Conservation (phyloP, 2,329 filamentous ascomycete genomes). For the Sarocladium kiliense region DNA sequence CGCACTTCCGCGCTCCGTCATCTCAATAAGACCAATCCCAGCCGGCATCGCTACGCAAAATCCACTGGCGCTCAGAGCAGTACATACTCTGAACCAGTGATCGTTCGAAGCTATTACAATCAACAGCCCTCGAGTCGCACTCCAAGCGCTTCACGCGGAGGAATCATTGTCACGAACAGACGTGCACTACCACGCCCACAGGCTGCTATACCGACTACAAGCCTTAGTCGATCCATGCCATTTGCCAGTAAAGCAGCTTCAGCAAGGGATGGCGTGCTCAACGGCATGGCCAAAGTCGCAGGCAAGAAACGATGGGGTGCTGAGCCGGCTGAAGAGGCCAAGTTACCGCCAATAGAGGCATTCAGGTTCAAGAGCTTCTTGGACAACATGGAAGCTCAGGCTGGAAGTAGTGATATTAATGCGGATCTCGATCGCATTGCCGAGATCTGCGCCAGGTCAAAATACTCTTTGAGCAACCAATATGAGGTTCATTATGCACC, state of each 20-base stretch:
- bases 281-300: constrained; percentile 38
- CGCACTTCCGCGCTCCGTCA: constrained; percentile 57
- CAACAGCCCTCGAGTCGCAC: constrained; percentile 28
- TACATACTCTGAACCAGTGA: constrained; percentile 60
- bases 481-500: constrained; percentile 62
- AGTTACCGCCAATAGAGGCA: constrained; percentile 56
- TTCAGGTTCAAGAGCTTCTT: constrained; percentile 63
- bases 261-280: constrained; percentile 34
- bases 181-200: constrained; percentile 12
- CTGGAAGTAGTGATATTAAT: constrained; percentile 39
- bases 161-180: constrained; percentile 17
- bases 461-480: constrained; percentile 61
- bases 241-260: constrained; percentile 26
- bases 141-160: constrained; percentile 23
- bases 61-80: constrained; percentile 50
- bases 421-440: constrained; percentile 60
- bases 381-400: constrained; percentile 45
- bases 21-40: constrained; percentile 53
- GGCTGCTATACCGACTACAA: constrained; percentile 14
- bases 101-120: constrained; percentile 59
- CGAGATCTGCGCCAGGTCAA: constrained; percentile 60
- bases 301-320: constrained; percentile 27
- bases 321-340: constrained; percentile 30
- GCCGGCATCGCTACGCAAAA: constrained; percentile 51
- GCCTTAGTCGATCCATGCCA: constrained; percentile 24